Evolutionary conservation across 2,329 filamentous ascomycete genomes (phyloP), one percentile per base, ranked within the genome.

Genomic region (Monilinia aucupariae): DNA sequence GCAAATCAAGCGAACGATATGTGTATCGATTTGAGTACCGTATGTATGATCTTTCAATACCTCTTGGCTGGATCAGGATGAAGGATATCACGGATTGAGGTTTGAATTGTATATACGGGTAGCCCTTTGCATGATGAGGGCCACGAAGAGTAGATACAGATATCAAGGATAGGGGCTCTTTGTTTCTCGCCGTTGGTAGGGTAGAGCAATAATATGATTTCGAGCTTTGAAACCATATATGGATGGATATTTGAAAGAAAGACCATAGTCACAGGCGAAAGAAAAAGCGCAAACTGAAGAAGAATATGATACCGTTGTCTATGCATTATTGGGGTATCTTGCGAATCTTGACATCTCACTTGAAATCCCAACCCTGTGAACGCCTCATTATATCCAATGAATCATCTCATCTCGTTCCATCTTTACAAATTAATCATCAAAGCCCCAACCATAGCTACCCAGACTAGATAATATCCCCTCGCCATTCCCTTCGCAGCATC

Each of bases 371-470:
- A 22, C 27, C 6, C 30, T n/a, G 30, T 34, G 20, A 56, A 56
- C 54, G 54, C 54, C 54, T n/a, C 47, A 22, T 34, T 30, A 17
- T 58, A 58, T 58, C 13, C 43, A 58, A 47, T 47, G 25, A 30
- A 61, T 61, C n/a, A 32, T 53, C 20, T 53, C 58, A 45, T 45
- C 56, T 50, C 43, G 32, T 34, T 4, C 17, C 34, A 22, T 45
- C 20, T 25, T 43, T 39, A 41, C 37, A 61, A 45, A 12, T 13
- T 27, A 22, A 41, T 20, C 20, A 61, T 53, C 0, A 47, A 48
- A 25, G 54, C 54, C 27, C 25, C 58, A 13, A 54, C 3, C 37
- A 32, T 20, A 25, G n/a, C 48, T 43, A 10, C 49, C 48, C 47
- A 54, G 37, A 43, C 4, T 17, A 61, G n/a, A n/a, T 27, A 34